Evolutionary conservation across 495 filamentous ascomycete genomes (phyloP), one percentile per base, ranked within the genome.

Genomic region (Tuber calosporum): DNA sequence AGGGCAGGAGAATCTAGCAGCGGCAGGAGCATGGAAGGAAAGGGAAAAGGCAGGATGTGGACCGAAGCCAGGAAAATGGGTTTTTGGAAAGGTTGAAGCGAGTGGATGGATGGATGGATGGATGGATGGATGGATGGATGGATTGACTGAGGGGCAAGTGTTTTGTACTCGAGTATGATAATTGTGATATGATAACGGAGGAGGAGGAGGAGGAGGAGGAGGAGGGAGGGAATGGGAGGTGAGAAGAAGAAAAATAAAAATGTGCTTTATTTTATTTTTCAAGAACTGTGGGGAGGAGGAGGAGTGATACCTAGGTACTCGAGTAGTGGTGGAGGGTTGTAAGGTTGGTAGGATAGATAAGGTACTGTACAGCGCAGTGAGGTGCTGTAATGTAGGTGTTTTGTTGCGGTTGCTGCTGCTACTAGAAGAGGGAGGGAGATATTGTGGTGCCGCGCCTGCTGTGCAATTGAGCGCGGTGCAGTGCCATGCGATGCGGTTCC

Each of bases 231-330:
- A 42, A 9, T 11, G 0, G 4, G 20, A 45, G 5, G 19, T 22
- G 9, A 58, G 2, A 26, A 30, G 0, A 13, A 30, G 1, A 13
- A 0, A 13, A 58, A 11, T 11, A 58, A 58, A 58, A 58, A 58
- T n/a, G 48, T 58, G 48, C 48, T 48, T 48, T 48, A 48, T 48
- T 48, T 45, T 48, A 48, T 48, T 48, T 48, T 48, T 48, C 20
- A 7, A n/a, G 20, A 48, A 48, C 19, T 26, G 48, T 58, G 48
- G 48, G 48, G n/a, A 26, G 48, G 48, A 11, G 43, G 5, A 48
- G 39, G 39, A 40, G 39, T 22, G 19, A 26, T 53, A n/a, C 22
- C 48, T 58, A n/a, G 48, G 48, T 58, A n/a, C n/a, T n/a, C n/a
- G n/a, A n/a, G 26, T n/a, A 62, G 17, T 30, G 4, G 53, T 30